Base-by-base conservation (phyloP, 768 basidiomycete species). In the Leccinum pellstonianum region DNA sequence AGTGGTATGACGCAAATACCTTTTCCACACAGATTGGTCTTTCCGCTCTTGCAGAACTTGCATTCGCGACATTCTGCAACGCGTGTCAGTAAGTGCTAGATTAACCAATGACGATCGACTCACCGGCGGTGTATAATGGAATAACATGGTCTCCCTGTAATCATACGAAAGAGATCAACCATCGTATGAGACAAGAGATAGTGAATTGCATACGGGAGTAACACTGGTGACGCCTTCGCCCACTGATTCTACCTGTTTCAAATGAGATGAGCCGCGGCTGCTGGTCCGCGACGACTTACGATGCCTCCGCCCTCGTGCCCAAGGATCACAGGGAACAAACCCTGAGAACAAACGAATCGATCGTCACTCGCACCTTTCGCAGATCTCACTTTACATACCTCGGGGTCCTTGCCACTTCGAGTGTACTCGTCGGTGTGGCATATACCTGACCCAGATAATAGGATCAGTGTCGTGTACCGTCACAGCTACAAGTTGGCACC, bases 371-470 rank as follows among this genome's bases (percentile, higher is more conserved):
- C 21, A 37, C 54, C 17, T 35, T 38, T 59, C 50, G 51, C 53
- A 48, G 33, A 59, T 63, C 43, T 62, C 46, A 17, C 21, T 25
- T 49, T 23, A 62, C 70, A 55, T 72, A 90, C 95, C 84, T 98
- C 97, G 47, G 95, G 87, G 73, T 99, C 96, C 75, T 90, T 90
- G 58, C 95, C 95, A 72, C 93, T 95, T 71, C 95, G 88, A 62
- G 94, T 95, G 79, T 95, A 98, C 71, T 95, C 95, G 70, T 98
- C 95, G 69, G 96, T 98, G 76, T 98, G 95, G 77, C 97, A 99
- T 72, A 99, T 90, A 62, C 90, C 90, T 91, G 59, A 41, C 29
- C 27, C 43, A 49, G 29, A 48, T 54, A 51, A 41, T 47, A 53
- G 27, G 62, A 55, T 37, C 21, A 21, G 5, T 35, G 12, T 48